Evolutionary conservation across 495 filamentous ascomycete species (phyloP).

Genomic region (Sordaria brevicollis): DNA sequence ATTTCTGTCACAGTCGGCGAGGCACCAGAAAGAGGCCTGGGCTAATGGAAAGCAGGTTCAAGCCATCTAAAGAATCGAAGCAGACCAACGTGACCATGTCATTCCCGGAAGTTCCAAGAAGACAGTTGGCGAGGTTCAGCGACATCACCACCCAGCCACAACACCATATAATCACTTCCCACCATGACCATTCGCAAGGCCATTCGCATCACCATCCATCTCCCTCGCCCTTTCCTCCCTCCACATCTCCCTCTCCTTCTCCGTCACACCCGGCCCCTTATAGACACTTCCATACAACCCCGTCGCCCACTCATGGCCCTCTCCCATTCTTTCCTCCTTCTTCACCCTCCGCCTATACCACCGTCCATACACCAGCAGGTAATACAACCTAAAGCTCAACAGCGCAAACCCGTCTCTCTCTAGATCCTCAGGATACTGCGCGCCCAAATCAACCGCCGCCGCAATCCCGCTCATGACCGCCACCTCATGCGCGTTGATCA

Average conservation of each 20-base stretch:
- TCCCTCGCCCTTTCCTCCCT: slow-evolving; percentile 30
- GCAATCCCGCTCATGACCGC: slow-evolving; percentile 70
- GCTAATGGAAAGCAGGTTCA: no score
- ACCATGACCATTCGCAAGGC: neutral
- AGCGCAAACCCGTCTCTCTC: slow-evolving; percentile 13
- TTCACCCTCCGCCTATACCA: slow-evolving; percentile 28
- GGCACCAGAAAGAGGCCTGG: no score
- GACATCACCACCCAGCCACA: neutral
- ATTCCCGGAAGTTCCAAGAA: no score
- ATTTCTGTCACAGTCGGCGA: no score
- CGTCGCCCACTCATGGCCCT: slow-evolving; percentile 33
- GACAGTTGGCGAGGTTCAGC: no score
- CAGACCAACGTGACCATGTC: no score
- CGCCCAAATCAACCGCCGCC: slow-evolving; percentile 68
- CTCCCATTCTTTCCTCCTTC: neutral
- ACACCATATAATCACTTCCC: neutral
- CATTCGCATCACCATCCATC: neutral
- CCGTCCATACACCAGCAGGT: slow-evolving; percentile 28
- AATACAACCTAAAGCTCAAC: slow-evolving; percentile 36
- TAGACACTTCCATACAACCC: slow-evolving; percentile 46
- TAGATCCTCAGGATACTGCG: slow-evolving; percentile 53
- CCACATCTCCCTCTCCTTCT: slow-evolving; percentile 39
- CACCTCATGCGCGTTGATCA: slow-evolving; percentile 80
- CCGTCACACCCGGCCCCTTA: slow-evolving; percentile 37
- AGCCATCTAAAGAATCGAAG: no score